A percentile compares a stretch with the other conserved stretches of the same genome.
phyloP scores from a whole-genome alignment of 139 green algal species.

The Nannochloris sp. region DNA sequence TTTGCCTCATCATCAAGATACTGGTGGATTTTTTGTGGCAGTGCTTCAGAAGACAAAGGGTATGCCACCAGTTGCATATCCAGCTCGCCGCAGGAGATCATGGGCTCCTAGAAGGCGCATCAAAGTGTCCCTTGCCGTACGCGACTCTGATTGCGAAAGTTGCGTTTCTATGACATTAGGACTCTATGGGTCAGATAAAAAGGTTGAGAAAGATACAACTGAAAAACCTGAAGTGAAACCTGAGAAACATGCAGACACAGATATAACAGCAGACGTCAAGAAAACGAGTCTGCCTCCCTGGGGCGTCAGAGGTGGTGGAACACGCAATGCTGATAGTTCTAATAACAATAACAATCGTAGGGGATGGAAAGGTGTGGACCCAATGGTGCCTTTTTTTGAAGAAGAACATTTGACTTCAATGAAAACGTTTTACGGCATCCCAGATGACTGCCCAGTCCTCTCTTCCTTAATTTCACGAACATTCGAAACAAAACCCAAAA shows the following conservation, averaged over 20 bases:
- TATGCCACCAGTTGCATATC: slow-evolving; percentile 2
- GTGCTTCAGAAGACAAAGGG: slow-evolving; percentile 77
- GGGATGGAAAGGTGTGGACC: slow-evolving; percentile 39
- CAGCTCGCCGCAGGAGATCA: neutral
- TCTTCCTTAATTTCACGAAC: slow-evolving; percentile 16
- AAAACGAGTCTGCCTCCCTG: neutral
- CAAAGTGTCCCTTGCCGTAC: too few relatives aligned
- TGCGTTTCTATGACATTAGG: neutral
- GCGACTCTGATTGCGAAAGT: neutral
- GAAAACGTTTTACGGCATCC: slow-evolving; percentile 63
- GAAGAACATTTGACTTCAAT: slow-evolving; percentile 30
- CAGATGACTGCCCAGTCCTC: slow-evolving; percentile 9
- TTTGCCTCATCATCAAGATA: slow-evolving; percentile 91
- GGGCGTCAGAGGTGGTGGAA: neutral
- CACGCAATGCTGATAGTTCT: neutral
- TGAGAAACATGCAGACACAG: neutral
- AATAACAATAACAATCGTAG: neutral
- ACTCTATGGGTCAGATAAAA: neutral
- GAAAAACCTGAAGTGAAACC: too few relatives aligned
- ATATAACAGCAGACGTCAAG: neutral
- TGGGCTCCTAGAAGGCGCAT: neutral
- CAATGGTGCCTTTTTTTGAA: slow-evolving; percentile 44
- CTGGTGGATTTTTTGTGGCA: slow-evolving; percentile 95
- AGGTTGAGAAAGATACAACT: neutral
- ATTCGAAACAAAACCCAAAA: slow-evolving; percentile 21